Percentiles rank a stretch among this genome's conserved stretches.
Conservation (phyloP, 306 rosid genomes). For the Betula pendula region DNA sequence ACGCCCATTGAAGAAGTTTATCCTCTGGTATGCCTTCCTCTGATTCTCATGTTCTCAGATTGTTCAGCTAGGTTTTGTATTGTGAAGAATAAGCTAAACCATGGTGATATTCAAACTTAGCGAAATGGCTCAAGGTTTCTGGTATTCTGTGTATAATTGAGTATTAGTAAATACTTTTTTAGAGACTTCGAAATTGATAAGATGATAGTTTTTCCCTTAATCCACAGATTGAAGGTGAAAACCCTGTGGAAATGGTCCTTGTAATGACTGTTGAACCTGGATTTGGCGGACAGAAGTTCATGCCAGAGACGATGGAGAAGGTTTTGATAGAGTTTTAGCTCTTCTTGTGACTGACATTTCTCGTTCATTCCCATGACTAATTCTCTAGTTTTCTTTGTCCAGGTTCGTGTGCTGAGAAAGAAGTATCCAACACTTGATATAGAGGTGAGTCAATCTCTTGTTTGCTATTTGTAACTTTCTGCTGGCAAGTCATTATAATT, state of each 20-base stretch:
- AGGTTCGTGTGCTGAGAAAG: conserved; percentile 81
- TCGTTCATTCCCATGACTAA: conserved; percentile 4
- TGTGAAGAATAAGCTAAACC: background rate
- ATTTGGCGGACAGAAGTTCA: conserved; percentile 97
- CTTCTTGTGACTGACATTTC: conserved; percentile 22
- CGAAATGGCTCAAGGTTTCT: background rate
- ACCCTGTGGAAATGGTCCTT: conserved; percentile 93
- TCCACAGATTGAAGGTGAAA: conserved; percentile 79
- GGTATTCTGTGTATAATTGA: background rate
- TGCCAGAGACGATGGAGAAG: conserved; percentile 91
- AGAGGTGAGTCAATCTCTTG: conserved; percentile 52
- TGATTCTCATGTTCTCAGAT: conserved; percentile 5
- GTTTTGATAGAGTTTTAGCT: conserved; percentile 30
- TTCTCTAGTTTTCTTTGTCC: conserved; percentile 14
- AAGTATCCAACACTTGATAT: conserved; percentile 91
- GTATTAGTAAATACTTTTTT: background rate
- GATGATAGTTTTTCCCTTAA: background rate
- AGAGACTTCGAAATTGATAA: conserved; percentile 4
- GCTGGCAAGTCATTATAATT: conserved; percentile 1
- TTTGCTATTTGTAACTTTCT: conserved; percentile 21
- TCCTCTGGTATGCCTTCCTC: conserved; percentile 63
- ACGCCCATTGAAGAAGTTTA: conserved; percentile 80
- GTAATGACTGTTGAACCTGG: conserved; percentile 99
- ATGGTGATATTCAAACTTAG: background rate
- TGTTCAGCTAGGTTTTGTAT: conserved; percentile 4